A percentile compares a stretch with the other conserved stretches of the same genome.
phyloP scores from a whole-genome alignment of 2,329 filamentous ascomycete genomes.

The Sclerotinia trifoliorum region DNA sequence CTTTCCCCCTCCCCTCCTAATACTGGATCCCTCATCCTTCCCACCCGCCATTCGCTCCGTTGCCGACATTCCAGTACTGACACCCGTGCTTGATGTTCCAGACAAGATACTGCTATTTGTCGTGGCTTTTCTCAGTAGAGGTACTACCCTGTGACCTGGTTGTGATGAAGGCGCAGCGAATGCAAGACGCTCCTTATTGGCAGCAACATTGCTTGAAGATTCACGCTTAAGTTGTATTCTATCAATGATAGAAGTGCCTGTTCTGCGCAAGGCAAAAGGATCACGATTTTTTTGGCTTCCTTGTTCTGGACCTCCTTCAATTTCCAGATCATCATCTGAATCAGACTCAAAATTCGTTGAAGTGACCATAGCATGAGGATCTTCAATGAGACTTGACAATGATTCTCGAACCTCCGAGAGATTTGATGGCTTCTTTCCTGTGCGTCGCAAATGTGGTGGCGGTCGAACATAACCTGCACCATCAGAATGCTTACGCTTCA shows the following conservation, averaged over 20 bases:
- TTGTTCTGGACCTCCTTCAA: slow-evolving; percentile 50
- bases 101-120: slow-evolving; percentile 53
- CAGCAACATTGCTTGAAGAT: slow-evolving; percentile 43
- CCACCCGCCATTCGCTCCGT: slow-evolving; percentile 41
- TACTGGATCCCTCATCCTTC: slow-evolving; percentile 47
- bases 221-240: slow-evolving; percentile 68
- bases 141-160: slow-evolving; percentile 63
- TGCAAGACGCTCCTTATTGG: slow-evolving; percentile 49
- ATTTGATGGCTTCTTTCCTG: slow-evolving; percentile 66
- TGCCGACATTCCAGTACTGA: slow-evolving; percentile 31
- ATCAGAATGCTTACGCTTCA: slow-evolving; percentile 44
- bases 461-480: slow-evolving; percentile 49
- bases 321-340: slow-evolving; percentile 53
- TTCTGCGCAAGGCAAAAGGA: slow-evolving; percentile 42
- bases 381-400: slow-evolving; percentile 79
- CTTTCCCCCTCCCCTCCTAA: slow-evolving; percentile 61
- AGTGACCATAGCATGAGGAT: slow-evolving; percentile 51
- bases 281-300: slow-evolving; percentile 39
- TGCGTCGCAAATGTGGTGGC: slow-evolving; percentile 61
- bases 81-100: slow-evolving; percentile 39
- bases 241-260: slow-evolving; percentile 59
- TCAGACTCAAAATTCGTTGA: slow-evolving; percentile 53
- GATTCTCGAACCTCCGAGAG: slow-evolving; percentile 80
- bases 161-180: slow-evolving; percentile 49
- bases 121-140: slow-evolving; percentile 70